phyloP scores from a whole-genome alignment of 2,329 filamentous ascomycete species.

The Magnaporthiopsis incrustans region DNA sequence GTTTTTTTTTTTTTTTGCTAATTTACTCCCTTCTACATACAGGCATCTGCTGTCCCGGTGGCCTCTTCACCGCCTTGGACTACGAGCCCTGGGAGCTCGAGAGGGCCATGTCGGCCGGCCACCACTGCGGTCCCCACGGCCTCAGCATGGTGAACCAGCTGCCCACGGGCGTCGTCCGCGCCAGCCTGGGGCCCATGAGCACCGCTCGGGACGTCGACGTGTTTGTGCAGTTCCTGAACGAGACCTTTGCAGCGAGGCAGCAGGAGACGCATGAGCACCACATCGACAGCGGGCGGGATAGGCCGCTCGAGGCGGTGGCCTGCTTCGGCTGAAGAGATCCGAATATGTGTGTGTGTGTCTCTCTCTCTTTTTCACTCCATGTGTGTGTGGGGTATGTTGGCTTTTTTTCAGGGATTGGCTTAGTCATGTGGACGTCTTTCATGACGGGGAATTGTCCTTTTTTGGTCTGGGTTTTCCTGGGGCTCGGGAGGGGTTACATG shows the following conservation, averaged over 20 bases:
- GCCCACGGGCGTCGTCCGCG: constrained; percentile 51
- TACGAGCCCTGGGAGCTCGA: constrained; percentile 48
- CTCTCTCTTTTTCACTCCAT: no score
- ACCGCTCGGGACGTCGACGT: constrained; percentile 44
- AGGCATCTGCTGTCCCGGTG: constrained; percentile 42
- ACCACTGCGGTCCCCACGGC: constrained; percentile 47
- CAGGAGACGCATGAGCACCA: not conserved
- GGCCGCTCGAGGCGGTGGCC: constrained; percentile 8
- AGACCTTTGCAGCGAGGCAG: constrained; percentile 24
- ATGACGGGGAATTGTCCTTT: not conserved
- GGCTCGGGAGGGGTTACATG: not conserved
- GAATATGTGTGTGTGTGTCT: no score
- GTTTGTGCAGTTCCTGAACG: constrained; percentile 37
- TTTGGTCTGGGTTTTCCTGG: not conserved
- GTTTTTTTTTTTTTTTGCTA: no score
- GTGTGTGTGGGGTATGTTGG: not conserved
- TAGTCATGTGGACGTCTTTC: not conserved
- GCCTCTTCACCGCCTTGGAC: constrained; percentile 36
- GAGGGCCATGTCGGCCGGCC: constrained; percentile 45
- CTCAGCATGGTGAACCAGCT: constrained; percentile 44
- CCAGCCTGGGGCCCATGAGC: constrained; percentile 55
- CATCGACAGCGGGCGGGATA: not conserved
- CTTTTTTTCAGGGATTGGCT: not conserved
- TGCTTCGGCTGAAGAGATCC: not conserved
- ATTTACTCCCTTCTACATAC: not conserved